These are phyloP conservation scores for Podospora conica DNA, from an alignment of 495 filamentous ascomycete genomes.

Conservation along the genomic window DNA sequence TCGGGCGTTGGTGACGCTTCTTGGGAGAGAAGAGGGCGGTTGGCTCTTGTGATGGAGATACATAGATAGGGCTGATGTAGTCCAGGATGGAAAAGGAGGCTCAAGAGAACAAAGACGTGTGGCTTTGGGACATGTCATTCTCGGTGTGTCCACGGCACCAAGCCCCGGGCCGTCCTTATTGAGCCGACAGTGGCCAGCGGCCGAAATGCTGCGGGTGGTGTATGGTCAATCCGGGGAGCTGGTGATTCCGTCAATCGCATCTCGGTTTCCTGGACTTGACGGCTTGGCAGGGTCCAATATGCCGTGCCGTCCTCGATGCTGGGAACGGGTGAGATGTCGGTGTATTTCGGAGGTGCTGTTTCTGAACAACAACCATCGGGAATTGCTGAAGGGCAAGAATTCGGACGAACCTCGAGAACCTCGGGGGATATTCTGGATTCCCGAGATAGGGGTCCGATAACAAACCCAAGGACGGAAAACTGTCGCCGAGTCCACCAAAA, in stretches of 20 bases:
- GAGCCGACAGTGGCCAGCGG: neutral
- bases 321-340: neutral
- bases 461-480: no score
- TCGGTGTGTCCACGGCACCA: neutral
- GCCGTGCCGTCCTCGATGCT: neutral
- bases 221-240: neutral
- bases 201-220: neutral
- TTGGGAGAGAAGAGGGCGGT: neutral
- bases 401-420: neutral
- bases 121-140: neutral
- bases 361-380: neutral
- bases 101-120: neutral
- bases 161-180: neutral
- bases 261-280: neutral
- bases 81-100: neutral
- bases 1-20: neutral
- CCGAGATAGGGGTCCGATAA: neutral
- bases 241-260: neutral
- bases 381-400: no score
- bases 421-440: neutral
- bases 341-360: neutral
- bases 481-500: neutral
- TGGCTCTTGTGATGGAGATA: neutral
- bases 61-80: neutral
- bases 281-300: neutral